These are phyloP conservation scores for Solanum stenotomum DNA, from an alignment of 257 asterid species.

Conservation along the genomic window DNA sequence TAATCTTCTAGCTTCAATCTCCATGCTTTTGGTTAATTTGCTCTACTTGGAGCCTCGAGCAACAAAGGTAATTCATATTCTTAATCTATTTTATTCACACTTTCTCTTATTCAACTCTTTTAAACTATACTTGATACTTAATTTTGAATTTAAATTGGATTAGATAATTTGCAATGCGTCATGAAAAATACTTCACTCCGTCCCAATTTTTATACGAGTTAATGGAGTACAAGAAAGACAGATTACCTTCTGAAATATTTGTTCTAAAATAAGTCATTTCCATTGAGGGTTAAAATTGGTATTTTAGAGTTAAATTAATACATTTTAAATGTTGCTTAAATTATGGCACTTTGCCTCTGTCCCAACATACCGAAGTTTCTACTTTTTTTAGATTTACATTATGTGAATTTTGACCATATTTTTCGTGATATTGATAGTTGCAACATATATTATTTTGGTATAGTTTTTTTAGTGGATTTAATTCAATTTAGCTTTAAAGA, in stretches of 20 bases:
- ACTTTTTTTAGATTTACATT: neutral
- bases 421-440: neutral
- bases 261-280: too few relatives aligned
- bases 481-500: neutral
- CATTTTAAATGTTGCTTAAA: neutral
- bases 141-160: too few relatives aligned
- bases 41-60: constrained; percentile 69
- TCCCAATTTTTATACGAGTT: too few relatives aligned
- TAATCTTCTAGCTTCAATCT: constrained; percentile 36
- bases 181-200: too few relatives aligned
- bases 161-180: too few relatives aligned
- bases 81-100: neutral
- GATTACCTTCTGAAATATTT: too few relatives aligned
- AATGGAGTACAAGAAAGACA: too few relatives aligned
- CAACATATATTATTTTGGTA: too few relatives aligned
- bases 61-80: constrained; percentile 32
- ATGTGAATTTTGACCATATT: neutral
- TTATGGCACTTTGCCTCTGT: neutral
- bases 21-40: constrained; percentile 39
- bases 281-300: too few relatives aligned
- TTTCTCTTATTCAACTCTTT: neutral
- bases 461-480: neutral
- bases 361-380: neutral
- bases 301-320: too few relatives aligned
- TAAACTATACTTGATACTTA: too few relatives aligned